Base-by-base conservation (phyloP, 495 filamentous ascomycete species). In the Lophium mytilinum region DNA sequence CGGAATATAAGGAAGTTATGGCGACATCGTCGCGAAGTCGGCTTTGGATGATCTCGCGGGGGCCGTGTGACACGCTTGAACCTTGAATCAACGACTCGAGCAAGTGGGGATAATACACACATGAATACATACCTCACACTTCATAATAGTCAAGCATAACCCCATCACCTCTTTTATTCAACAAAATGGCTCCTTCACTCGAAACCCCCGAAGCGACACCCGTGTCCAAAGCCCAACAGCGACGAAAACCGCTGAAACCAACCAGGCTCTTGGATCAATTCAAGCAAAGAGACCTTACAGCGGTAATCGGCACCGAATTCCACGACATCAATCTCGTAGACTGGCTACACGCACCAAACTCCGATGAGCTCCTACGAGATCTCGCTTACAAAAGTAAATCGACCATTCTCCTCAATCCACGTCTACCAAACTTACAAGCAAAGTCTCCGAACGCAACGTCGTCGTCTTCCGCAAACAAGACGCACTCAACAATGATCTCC, bases 391-490 rank as follows among this genome's bases (percentile, higher is more conserved):
- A 82, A 9, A 75, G 84, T 87, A 55, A 55, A 30, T 30, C 6
- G 24, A 30, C 24, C 24, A 2, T 6, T 30, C 24, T 6, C 24
- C 24, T 6, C 24, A 30, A 30, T 30, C 24, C 24, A 30, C n/a
- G n/a, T 30, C 2, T 6, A 52, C 14, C 24, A 35, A 18, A 9
- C 24, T 18, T 3, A 30, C 24, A 30, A 30, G 0, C 10, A 40
- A 40, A 90, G 87, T 93, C 62, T 91, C 87, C 14, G 82, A 85
- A 60, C 81, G 87, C 0, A 86, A 86, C 3, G 88, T 93, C 0
- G 88, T 91, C 42, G 89, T 89, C 75, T 89, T 93, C 73, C 85
- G 87, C 33, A 77, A 80, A 36, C 88, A 91, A 62, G 79, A 89
- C 67, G 77, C 72, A 50, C 68, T 88, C 8, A 76, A 76, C 62